Evolutionary conservation across 2,329 filamentous ascomycete species (phyloP), one percentile per base, ranked within the genome.

Genomic region (Coniochaeta ligniaria): DNA sequence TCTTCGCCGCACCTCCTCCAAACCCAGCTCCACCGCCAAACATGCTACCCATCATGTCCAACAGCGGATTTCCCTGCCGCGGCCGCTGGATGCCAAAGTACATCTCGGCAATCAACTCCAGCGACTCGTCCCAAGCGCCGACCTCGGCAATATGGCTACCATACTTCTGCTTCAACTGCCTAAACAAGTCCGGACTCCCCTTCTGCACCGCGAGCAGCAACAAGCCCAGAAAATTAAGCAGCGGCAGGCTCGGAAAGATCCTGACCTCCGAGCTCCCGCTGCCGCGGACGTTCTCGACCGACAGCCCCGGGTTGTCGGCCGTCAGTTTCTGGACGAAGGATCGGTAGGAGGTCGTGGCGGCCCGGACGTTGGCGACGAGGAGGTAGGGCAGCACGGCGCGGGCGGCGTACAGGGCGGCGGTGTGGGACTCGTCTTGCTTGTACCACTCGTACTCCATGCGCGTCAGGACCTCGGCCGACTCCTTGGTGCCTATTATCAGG

Each of bases 11-110:
- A n/a, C 66, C 70, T 36, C 70, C 80, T 28, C 71, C 66, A 24
- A 74, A 79, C 24, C 81, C 38, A n/a, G 3, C 83, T 7, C 86
- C 88, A 22, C 92, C 92, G 57, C 93, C 93, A 70, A 99, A 90
- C 81, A 99, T 85, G 64, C 87, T 93, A 56, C 92, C 93, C 90
- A 99, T 96, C 93, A 99, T 98, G 72, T 99, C 95, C 75, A 98
- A 86, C 74, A 99, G 79, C 3, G 93, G 93, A 74, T 98, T 98
- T 65, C 88, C 90, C 78, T 96, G 92, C 69, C 89, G 84, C 55
- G 93, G 94, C 71, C 92, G 88, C 77, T 87, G 85, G 72, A 99
- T 96, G 38, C 87, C 87, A 76, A 99, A 99, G 79, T 98, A 99
- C 85, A 96, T 93, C 78, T 99, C 94, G 57, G 90, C 94, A 68